Evolutionary conservation across 495 filamentous ascomycete species (phyloP), one percentile per base, ranked within the genome.

Genomic region (Aspergillus asperescens): DNA sequence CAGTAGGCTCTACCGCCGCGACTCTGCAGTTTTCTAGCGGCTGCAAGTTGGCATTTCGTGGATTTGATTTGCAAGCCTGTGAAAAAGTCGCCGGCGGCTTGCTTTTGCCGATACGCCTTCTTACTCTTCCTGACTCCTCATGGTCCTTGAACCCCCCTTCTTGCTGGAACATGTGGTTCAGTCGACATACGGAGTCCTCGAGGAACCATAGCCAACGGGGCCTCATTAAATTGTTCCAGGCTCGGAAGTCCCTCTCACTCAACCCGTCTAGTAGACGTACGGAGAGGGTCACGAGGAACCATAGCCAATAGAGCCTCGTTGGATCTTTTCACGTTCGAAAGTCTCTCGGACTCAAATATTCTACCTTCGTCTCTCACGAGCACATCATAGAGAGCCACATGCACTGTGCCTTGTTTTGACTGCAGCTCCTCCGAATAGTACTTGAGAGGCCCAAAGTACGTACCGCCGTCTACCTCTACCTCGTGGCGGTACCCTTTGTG

Each of bases 321-420:
- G n/a, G 32, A 16, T 1, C 5, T 18, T 19, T 42, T 57, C 41
- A 58, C 35, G 12, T 15, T 34, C 7, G 56, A 28, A 44, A 49
- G 25, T 4, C 31, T 27, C 8, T 42, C 24, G 15, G 15, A 35
- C 27, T 28, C 38, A 28, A 15, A 10, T 1, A 20, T 8, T 10
- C 38, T 29, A 1, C 37, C 12, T 15, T 13, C 24, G 0, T 53
- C 62, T 3, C 28, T 24, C 7, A 65, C 45, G 5, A 68, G 31
- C 7, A 69, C 34, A 5, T 44, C 40, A 19, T 68, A 52, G 22
- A 73, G 12, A 9, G 67, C 61, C 24, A 52, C 34, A 25, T 72
- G 66, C 0, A 67, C 63, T 9, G 62, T 59, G 13, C 61, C 61
- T 24, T 67, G 66, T 23, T 56, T 58, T 0, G 70, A 68, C 19